Base-by-base conservation (phyloP, 176 grass and related monocot species). In the Sorghum bicolor region DNA sequence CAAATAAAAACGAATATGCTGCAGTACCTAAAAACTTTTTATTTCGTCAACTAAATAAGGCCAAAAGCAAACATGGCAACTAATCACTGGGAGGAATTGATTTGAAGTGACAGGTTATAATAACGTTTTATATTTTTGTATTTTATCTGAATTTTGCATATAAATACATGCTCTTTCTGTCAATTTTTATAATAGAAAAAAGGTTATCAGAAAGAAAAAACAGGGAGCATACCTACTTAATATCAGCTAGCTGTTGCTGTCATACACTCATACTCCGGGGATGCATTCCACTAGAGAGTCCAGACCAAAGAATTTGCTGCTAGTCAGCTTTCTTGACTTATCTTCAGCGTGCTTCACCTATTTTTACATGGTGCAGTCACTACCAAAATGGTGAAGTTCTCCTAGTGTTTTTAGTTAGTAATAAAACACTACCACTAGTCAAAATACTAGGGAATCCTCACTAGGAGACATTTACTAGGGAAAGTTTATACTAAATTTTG, bases 171-270 rank as follows among this genome's bases (percentile, higher is more conserved):
- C 3, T 6, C 40, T 22, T 60, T 38, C 76, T 47, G 44, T 68
- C 68, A 67, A 9, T 17, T 43, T 48, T 22, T 19, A 45, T 13
- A 65, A 78, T 78, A 65, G 72, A 45, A 25, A 80, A 64, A 80
- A 45, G 15, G 33, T 47, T 82, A 10, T 55, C 15, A 45, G 34
- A 67, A 77, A 61, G 26, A 78, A 66, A 67, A 90, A 64, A 79
- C 34, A 73, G 79, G 72, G 79, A 66, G 26, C 79, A 83, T 37
- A 74, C 83, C 88, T 78, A 86, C 88, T 69, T 55, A 70, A 26
- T 67, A 82, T 81, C 67, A 64, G 15, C 20, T 52, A n/a, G 52
- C 47, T 30, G 58, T 75, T 74, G 70, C 24, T 64, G 11, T 16
- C 52, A 65, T 26, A 75, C 62, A n/a, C 15, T 20, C 52, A 65